These are phyloP conservation scores for Rhizopus delemar DNA, from an alignment of 371 early-diverging fungal species.

Conservation along the genomic window DNA sequence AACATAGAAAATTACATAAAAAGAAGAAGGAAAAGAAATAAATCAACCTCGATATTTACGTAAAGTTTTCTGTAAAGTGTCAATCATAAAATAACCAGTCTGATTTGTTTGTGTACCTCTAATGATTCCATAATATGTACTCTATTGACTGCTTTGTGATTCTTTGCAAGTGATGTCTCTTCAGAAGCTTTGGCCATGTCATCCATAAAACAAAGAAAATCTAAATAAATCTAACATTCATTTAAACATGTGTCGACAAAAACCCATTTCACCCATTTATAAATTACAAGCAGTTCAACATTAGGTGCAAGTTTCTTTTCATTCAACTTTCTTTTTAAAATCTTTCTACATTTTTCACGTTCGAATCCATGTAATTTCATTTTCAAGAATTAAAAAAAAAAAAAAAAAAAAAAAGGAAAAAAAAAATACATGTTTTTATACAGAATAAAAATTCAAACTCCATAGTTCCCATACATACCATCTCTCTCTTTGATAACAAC, in stretches of 20 bases:
- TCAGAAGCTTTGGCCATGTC: slow-evolving; percentile 10
- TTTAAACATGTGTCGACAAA: neutral
- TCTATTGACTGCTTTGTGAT: neutral
- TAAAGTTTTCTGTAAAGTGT: slow-evolving; percentile 6
- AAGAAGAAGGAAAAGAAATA: slow-evolving; percentile 21
- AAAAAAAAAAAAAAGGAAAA: neutral
- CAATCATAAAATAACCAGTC: no score
- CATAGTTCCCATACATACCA: no score
- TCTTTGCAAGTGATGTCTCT: neutral
- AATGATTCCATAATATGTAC: slow-evolving; percentile 3
- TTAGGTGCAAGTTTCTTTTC: neutral
- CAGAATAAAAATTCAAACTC: neutral
- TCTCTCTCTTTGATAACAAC: no score
- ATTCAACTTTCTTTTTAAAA: neutral
- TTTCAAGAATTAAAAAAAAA: neutral
- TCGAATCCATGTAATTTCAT: neutral
- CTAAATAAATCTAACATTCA: slow-evolving; percentile 3
- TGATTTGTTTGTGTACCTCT: slow-evolving; percentile 4
- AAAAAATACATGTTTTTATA: no score
- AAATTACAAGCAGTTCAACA: slow-evolving; percentile 7
- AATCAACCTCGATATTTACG: slow-evolving; percentile 14
- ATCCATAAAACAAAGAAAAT: slow-evolving; percentile 14
- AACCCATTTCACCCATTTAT: neutral
- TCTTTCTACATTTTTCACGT: neutral
- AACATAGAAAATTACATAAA: slow-evolving; percentile 20